Conservation (phyloP, 2,329 filamentous ascomycete genomes). For the Tolypocladium tropicale region DNA sequence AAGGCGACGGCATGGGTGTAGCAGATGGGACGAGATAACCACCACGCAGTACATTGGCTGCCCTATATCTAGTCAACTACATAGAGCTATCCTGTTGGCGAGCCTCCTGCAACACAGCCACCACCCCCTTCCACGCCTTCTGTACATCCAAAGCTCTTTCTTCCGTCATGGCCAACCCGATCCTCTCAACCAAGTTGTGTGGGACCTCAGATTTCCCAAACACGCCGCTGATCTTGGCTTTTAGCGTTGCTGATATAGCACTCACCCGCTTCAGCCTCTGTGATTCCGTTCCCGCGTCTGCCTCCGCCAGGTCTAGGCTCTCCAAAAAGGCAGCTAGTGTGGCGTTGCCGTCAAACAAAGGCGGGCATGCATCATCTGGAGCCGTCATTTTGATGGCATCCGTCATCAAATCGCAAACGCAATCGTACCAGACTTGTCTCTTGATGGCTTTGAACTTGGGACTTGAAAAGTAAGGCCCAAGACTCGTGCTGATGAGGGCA, state of each 20-base stretch:
- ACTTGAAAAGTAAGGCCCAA: constrained; percentile 30
- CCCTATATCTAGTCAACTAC: neutral
- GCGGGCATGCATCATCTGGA: constrained; percentile 9
- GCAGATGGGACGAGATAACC: neutral
- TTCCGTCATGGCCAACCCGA: constrained; percentile 22
- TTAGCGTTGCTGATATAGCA: constrained; percentile 31
- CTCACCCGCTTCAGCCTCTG: constrained; percentile 39
- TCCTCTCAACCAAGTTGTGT: constrained; percentile 20
- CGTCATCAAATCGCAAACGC: constrained; percentile 35
- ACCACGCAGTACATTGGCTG: too few relatives aligned
- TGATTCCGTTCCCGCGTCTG: constrained; percentile 38
- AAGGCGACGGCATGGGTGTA: too few relatives aligned
- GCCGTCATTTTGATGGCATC: constrained; percentile 20
- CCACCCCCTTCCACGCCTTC: constrained; percentile 27
- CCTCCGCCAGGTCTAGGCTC: constrained; percentile 35
- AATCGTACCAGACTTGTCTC: constrained; percentile 42
- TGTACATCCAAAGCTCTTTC: constrained; percentile 37
- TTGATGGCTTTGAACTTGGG: constrained; percentile 31
- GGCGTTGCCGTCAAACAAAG: constrained; percentile 6
- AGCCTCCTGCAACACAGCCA: constrained; percentile 15
- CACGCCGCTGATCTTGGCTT: constrained; percentile 30
- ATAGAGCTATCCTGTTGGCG: neutral
- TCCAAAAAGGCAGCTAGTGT: constrained; percentile 28
- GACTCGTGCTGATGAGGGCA: constrained; percentile 23
- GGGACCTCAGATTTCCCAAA: constrained; percentile 23